Conservation (phyloP, 345 rosid species). For the Turnera subulata region DNA sequence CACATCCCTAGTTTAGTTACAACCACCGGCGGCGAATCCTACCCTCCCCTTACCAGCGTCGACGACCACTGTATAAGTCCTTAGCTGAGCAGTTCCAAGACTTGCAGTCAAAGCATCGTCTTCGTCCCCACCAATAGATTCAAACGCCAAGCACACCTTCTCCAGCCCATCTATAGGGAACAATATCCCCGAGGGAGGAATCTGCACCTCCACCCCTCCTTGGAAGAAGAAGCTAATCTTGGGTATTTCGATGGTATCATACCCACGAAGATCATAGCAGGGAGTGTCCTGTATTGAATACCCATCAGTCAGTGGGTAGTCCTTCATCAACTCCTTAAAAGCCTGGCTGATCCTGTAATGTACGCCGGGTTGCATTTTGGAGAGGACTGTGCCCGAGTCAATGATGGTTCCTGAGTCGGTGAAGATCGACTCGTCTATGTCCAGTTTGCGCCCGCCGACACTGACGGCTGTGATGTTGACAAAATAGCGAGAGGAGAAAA, state of each 20-base stretch:
- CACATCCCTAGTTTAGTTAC: neutral
- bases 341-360: neutral
- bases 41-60: constrained; percentile 4
- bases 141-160: constrained; percentile 13
- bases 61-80: constrained; percentile 1
- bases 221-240: neutral
- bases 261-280: neutral
- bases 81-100: constrained; percentile 9
- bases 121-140: no score
- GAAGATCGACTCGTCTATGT: constrained; percentile 6
- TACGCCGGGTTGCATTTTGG: neutral
- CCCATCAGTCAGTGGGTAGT: neutral
- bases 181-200: neutral
- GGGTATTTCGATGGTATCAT: neutral
- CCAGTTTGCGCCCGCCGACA: constrained; percentile 18
- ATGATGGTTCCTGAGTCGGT: neutral
- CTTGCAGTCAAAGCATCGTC: neutral
- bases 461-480: constrained; percentile 15
- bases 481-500: constrained; percentile 16
- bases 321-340: neutral
- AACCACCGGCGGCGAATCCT: constrained; percentile 8
- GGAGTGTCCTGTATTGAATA: neutral
- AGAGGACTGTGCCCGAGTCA: neutral
- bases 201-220: constrained; percentile 4
- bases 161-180: neutral